phyloP scores from a whole-genome alignment of 331 rosid species.

The Quercus lobata region DNA sequence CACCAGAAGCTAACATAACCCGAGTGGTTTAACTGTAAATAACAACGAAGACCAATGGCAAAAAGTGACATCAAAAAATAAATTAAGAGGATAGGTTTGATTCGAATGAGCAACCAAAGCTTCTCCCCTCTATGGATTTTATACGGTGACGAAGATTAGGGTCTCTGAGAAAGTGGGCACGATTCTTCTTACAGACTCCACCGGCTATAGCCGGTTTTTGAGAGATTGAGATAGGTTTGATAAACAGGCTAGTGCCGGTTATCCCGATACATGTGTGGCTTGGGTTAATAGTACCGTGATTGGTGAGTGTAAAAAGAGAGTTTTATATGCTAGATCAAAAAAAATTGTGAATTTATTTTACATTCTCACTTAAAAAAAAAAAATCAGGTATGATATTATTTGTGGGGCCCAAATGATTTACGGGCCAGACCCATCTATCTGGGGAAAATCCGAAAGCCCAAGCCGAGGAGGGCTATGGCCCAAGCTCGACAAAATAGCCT shows the following conservation, averaged over 20 bases:
- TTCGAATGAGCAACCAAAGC: neutral
- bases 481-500: too few relatives aligned
- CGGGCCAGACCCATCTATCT: too few relatives aligned
- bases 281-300: too few relatives aligned
- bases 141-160: constrained; percentile 21
- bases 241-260: neutral
- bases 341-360: too few relatives aligned
- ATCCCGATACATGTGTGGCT: neutral
- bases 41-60: neutral
- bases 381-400: too few relatives aligned
- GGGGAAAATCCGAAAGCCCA: too few relatives aligned
- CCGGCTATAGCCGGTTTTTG: constrained; percentile 38
- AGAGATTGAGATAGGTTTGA: neutral
- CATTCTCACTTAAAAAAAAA: too few relatives aligned
- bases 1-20: constrained; percentile 45
- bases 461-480: too few relatives aligned
- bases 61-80: neutral
- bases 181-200: neutral
- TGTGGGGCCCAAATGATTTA: too few relatives aligned
- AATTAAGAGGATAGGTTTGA: too few relatives aligned
- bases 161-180: neutral
- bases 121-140: constrained; percentile 13
- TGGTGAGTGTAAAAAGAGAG: too few relatives aligned
- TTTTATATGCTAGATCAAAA: too few relatives aligned
- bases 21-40: constrained; percentile 22